Evolutionary conservation across 2,329 filamentous ascomycete species (phyloP), one percentile per base, ranked within the genome.

Genomic region (Trichothecium sympodiale): DNA sequence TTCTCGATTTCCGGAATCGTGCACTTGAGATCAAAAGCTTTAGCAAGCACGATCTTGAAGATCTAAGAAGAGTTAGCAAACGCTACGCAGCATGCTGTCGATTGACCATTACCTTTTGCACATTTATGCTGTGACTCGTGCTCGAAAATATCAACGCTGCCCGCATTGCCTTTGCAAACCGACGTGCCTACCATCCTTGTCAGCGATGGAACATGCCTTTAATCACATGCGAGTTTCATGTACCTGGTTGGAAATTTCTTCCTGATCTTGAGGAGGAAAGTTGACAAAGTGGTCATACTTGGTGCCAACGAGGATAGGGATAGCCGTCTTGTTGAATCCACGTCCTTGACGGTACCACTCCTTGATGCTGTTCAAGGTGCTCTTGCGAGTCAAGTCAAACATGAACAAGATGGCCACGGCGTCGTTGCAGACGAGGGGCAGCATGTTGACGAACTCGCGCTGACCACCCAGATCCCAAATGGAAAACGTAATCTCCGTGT

Each of bases 201-300:
- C 36, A 41, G 37, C 25, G 13, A 12, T 15, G 15, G n/a, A 13
- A 26, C 10, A n/a, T 29, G 10, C 10, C 13, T 12, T 14, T 20
- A n/a, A n/a, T 25, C 20, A 25, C 20, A 10, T 20, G 20, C 23
- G 23, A 14, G 17, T 14, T 15, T 18, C 17, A 38, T 59, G 10
- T 62, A 91, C 87, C 73, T 94, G 89, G 52, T 91, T 88, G 12
- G 87, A 94, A 43, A 98, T 98, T 62, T 98, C 91, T 59, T 98
- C 91, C 57, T 98, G 91, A 54, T 98, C 91, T 56, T 96, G 89
- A 29, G 84, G 75, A 1, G 91, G 88, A 53, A 98, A 95, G 63
- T 96, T 98, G 61, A 98, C 89, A 64, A 98, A 98, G 55, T 96
- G 91, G 53, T 98, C 91, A 59, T 96, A 98, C 61, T 98, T 98